Conservation (phyloP, 257 asterid species). For the Sherardia arvensis region DNA sequence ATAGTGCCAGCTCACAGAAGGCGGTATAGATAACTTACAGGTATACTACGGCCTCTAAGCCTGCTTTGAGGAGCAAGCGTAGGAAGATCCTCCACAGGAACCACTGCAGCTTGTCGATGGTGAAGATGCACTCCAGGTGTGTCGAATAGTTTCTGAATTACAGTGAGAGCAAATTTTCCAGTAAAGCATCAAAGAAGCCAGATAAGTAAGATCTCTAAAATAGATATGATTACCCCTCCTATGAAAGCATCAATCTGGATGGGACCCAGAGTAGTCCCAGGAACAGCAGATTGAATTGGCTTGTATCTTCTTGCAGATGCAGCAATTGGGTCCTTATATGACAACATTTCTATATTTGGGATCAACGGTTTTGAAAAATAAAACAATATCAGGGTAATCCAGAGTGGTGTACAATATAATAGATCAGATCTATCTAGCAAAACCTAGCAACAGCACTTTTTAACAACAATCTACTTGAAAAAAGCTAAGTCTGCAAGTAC, state of each 20-base stretch:
- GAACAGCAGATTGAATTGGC: slow-evolving; percentile 99
- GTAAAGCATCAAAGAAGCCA: neutral
- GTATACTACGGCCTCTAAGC: slow-evolving; percentile 78
- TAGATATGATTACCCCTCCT: slow-evolving; percentile 61
- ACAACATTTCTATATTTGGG: slow-evolving; percentile 57
- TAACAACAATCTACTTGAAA: too few relatives aligned
- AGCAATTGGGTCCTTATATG: slow-evolving; percentile 91
- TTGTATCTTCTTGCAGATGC: slow-evolving; percentile 87
- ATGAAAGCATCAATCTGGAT: slow-evolving; percentile 90
- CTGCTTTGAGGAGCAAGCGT: slow-evolving; percentile 95
- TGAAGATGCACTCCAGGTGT: slow-evolving; percentile 99
- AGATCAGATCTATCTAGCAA: neutral
- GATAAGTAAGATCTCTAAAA: neutral
- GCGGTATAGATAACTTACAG: slow-evolving; percentile 42
- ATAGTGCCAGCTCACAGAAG: slow-evolving; percentile 11
- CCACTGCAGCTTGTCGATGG: slow-evolving; percentile 96
- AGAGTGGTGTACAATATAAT: neutral
- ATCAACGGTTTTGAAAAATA: neutral
- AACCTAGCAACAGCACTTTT: too few relatives aligned
- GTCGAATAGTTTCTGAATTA: slow-evolving; percentile 67
- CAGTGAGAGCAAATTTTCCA: neutral
- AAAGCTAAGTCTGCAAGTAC: too few relatives aligned
- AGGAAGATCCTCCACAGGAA: slow-evolving; percentile 88
- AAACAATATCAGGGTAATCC: neutral
- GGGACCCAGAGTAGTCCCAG: slow-evolving; percentile 98